A percentile compares a stretch with the other conserved stretches of the same genome.
These are phyloP conservation scores for Botrytis hyacinthi DNA, from an alignment of 2,329 filamentous ascomycete genomes.

Conservation along the genomic window DNA sequence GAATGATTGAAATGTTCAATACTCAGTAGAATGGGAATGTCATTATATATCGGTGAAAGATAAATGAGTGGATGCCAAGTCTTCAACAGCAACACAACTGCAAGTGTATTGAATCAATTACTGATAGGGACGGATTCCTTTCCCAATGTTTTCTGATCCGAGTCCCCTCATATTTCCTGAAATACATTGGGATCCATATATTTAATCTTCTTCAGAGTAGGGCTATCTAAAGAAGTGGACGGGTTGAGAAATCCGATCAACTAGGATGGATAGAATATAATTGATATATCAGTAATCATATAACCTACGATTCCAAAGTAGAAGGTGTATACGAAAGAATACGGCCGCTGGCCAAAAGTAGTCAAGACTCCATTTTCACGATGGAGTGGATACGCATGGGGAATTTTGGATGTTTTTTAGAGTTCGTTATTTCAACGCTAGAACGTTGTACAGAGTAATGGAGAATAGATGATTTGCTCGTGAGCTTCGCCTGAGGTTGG, in stretches of 20 bases:
- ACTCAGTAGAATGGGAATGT: not conserved
- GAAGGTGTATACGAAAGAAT: not conserved
- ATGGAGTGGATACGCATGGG: not conserved
- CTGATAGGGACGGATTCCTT: not conserved
- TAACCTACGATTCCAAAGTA: too few relatives aligned
- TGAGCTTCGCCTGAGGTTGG: not conserved
- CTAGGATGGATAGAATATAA: not conserved
- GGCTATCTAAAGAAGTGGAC: not conserved
- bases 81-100: not conserved
- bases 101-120: not conserved
- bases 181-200: not conserved
- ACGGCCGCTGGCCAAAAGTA: not conserved
- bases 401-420: not conserved
- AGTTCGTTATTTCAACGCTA: not conserved
- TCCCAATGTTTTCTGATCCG: not conserved
- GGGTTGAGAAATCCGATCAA: not conserved
- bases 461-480: not conserved
- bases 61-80: not conserved
- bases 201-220: not conserved
- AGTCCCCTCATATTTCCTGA: not conserved
- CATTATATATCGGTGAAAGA: not conserved
- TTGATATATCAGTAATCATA: not conserved
- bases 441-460: not conserved
- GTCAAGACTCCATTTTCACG: not conserved
- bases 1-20: not conserved